A percentile compares a stretch with the other conserved stretches of the same genome.
phyloP scores from a whole-genome alignment of 306 rosid species.

The Cucurbita moschata region DNA sequence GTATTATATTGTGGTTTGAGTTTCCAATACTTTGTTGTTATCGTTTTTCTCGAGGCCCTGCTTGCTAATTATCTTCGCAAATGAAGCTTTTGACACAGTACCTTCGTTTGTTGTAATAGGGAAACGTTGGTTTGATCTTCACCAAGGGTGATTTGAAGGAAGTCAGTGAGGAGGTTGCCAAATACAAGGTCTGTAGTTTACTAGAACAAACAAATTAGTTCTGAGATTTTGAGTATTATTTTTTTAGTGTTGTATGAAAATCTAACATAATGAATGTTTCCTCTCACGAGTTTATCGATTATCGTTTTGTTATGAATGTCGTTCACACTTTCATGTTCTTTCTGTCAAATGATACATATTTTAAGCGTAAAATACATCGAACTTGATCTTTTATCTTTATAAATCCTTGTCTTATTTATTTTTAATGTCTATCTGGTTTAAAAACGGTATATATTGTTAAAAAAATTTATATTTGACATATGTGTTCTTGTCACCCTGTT shows the following conservation, averaged over 20 bases:
- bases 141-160: conserved; percentile 93
- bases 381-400: no score
- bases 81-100: no score
- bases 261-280: neutral
- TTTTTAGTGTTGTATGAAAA: no score
- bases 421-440: no score
- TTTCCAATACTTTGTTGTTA: neutral
- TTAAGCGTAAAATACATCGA: neutral
- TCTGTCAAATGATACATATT: neutral
- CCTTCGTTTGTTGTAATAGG: conserved; percentile 17
- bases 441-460: no score
- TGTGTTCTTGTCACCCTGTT: no score
- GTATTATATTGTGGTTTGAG: neutral
- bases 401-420: no score
- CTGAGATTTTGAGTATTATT: neutral
- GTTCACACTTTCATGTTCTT: neutral
- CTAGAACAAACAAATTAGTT: no score
- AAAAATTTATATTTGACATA: no score
- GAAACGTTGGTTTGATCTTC: conserved; percentile 80
- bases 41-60: neutral
- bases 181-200: conserved; percentile 52
- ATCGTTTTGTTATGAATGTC: neutral
- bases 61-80: neutral
- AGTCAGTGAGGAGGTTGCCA: conserved; percentile 84
- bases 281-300: no score